phyloP scores from a whole-genome alignment of 176 grass and related monocot genomes.

The Hyparrhenia diplandra region DNA sequence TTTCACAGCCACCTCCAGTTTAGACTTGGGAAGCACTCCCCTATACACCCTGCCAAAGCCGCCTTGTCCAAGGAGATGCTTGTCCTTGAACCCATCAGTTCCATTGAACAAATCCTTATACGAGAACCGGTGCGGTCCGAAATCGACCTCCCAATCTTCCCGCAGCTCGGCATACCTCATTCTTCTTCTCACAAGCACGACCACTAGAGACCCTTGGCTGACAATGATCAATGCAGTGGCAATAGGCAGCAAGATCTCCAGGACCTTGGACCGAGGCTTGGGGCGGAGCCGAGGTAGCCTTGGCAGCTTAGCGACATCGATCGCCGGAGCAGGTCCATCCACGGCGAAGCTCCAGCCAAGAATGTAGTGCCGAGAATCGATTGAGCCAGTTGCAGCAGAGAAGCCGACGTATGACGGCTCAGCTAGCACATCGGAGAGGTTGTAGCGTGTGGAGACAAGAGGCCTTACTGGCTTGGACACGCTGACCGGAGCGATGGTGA shows the following conservation, averaged over 20 bases:
- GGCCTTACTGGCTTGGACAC: slow-evolving; percentile 23
- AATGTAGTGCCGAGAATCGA: slow-evolving; percentile 18
- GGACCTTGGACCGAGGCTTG: not conserved
- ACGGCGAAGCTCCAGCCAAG: slow-evolving; percentile 67
- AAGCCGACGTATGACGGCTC: slow-evolving; percentile 23
- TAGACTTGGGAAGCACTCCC: slow-evolving; percentile 10
- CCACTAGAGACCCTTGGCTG: not conserved
- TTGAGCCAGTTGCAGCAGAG: not conserved
- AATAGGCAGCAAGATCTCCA: slow-evolving; percentile 1
- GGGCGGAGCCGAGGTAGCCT: slow-evolving; percentile 9
- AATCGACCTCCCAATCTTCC: slow-evolving; percentile 34
- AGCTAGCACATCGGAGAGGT: slow-evolving; percentile 25
- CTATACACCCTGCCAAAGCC: slow-evolving; percentile 32
- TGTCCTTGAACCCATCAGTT: slow-evolving; percentile 15
- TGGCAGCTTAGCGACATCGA: slow-evolving; percentile 39
- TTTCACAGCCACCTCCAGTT: slow-evolving; percentile 24
- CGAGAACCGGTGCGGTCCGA: slow-evolving; percentile 22
- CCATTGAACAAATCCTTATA: slow-evolving; percentile 22
- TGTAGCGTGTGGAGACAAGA: not conserved
- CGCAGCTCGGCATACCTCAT: not conserved
- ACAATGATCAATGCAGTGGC: not conserved
- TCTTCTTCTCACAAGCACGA: not conserved
- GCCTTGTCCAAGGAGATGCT: slow-evolving; percentile 9
- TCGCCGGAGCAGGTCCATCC: slow-evolving; percentile 14
- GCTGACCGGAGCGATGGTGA: slow-evolving; percentile 10